Base-by-base conservation (phyloP, 371 early-diverging fungal genomes). In the Apophysomyces trapeziformis region DNA sequence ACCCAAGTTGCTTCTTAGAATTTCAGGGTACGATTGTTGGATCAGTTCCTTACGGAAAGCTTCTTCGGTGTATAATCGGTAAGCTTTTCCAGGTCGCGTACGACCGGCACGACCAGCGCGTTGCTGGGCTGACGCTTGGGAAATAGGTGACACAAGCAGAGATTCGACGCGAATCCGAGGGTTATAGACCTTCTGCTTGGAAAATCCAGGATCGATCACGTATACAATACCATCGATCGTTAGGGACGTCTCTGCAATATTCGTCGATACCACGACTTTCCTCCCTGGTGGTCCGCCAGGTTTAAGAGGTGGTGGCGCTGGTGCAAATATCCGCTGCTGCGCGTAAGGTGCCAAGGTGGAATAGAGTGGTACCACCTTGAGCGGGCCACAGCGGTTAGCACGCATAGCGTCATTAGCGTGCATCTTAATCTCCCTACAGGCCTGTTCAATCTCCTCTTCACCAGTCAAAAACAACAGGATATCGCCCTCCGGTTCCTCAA, bases 141-240 rank as follows among this genome's bases (percentile, higher is more conserved):
- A 89, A 38, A 95, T 92, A 14, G 89, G 91, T 9, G 87, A 85
- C 7, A 92, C 90, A 38, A 92, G 76, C 56, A 93, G 82, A 9
- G 87, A 88, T 63, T 93, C 93, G 50, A 93, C 91, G 67, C 95
- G 93, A 43, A 96, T 89, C 61, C 96, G 90, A 57, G 98, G 98
- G 73, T 97, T 96, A 78, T 95, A 96, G 18, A 95, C 96, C 80
- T 97, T 99, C 78, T 97, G 96, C 77, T 99, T 99, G 35, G 96
- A 86, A 69, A 98, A 95, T 1, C 99, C 99, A 36, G 97, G 96
- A 77, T 99, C 99, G 50, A 99, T 91, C 45, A 99, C 99, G 78
- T 99, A 99, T 11, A 94, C 96, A 64, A 99, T 94, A 67, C 98
- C 96, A 71, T 97, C 97, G 63, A 99, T 99, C 3, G 99, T 99